These are phyloP conservation scores for Suillus variegatus DNA, from an alignment of 768 basidiomycete species.

Conservation along the genomic window DNA sequence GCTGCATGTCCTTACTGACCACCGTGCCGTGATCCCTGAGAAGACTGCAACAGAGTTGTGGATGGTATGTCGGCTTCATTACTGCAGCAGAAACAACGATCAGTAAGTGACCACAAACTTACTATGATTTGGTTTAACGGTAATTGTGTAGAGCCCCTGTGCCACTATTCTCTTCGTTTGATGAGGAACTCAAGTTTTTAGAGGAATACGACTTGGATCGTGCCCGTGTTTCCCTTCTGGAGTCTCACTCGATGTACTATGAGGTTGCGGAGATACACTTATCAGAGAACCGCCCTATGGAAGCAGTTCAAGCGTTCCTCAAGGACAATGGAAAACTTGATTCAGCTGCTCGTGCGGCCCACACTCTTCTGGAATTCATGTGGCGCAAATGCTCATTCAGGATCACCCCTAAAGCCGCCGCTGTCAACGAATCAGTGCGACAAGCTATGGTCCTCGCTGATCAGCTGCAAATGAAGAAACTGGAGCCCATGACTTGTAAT, in stretches of 20 bases:
- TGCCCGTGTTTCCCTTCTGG: constrained; percentile 47
- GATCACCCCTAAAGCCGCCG: constrained; percentile 12
- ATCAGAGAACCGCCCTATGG: constrained; percentile 43
- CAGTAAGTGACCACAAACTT: constrained; percentile 22
- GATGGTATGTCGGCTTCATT: constrained; percentile 47
- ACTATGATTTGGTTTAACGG: not conserved
- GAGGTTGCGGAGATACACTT: constrained; percentile 60
- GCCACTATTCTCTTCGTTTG: constrained; percentile 48
- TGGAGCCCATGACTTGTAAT: constrained; percentile 9
- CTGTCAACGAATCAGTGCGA: constrained; percentile 3
- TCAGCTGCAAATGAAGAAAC: constrained; percentile 12
- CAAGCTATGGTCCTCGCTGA: constrained; percentile 29
- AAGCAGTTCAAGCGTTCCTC: constrained; percentile 51
- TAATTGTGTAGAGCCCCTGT: constrained; percentile 42
- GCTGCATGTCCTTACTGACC: constrained; percentile 40
- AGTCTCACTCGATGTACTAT: constrained; percentile 38
- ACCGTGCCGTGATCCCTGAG: constrained; percentile 33
- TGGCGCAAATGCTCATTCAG: constrained; percentile 51
- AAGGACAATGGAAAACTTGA: constrained; percentile 28
- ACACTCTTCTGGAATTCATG: constrained; percentile 43
- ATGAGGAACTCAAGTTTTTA: constrained; percentile 59
- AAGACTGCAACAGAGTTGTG: constrained; percentile 38
- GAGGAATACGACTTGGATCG: constrained; percentile 53
- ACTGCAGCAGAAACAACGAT: constrained; percentile 35
- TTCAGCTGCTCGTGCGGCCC: constrained; percentile 35